Conservation (phyloP, 106 monocot species). For the Allium sativum region DNA sequence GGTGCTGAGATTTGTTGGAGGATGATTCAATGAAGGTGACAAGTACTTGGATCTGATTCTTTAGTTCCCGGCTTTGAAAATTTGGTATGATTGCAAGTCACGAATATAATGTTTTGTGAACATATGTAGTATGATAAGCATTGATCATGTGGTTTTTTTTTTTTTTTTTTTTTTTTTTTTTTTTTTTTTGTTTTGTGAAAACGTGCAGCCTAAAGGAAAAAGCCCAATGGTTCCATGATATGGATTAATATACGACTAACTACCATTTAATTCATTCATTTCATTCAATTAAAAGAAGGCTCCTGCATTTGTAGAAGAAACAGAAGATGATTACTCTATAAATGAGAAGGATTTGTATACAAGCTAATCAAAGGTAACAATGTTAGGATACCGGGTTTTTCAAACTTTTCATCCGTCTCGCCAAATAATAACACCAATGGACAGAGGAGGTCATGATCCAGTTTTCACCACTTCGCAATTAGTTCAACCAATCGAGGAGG, state of each 20-base stretch:
- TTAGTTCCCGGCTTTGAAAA: neutral
- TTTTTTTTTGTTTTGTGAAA: too few relatives aligned
- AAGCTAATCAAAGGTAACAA: slow-evolving; percentile 4
- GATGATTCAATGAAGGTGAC: neutral
- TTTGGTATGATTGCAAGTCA: neutral
- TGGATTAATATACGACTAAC: slow-evolving; percentile 3
- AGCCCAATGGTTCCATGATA: neutral
- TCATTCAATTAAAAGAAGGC: neutral
- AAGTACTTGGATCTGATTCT: neutral
- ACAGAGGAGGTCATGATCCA: neutral
- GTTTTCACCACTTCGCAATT: slow-evolving; percentile 4
- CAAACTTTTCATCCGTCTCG: neutral
- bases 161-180: too few relatives aligned
- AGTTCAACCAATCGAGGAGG: neutral
- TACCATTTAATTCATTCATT: neutral
- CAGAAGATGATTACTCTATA: neutral
- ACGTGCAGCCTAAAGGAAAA: neutral
- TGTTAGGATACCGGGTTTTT: slow-evolving; percentile 9
- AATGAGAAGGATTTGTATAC: slow-evolving; percentile 8
- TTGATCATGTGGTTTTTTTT: too few relatives aligned
- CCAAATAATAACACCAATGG: neutral
- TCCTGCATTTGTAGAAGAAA: neutral
- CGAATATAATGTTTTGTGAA: neutral
- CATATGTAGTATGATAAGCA: neutral
- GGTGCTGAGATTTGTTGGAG: slow-evolving; percentile 1